Conservation (phyloP, 495 filamentous ascomycete species). For the Bryoglossum gracile region DNA sequence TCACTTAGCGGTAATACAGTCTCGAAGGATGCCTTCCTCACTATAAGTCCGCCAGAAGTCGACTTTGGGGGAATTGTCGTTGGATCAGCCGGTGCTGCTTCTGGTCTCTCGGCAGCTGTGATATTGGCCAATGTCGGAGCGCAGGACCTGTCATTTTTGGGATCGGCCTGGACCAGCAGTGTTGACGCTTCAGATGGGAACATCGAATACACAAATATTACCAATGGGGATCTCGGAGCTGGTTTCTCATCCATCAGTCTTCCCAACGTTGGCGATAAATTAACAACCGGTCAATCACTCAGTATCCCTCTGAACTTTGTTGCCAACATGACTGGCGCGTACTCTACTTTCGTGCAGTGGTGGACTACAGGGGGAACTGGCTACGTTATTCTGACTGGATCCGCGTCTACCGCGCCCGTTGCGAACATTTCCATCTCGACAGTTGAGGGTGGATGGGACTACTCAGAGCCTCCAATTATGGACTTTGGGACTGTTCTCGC, state of each 20-base stretch:
- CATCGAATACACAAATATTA: slow-evolving; percentile 25
- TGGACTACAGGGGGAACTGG: slow-evolving; percentile 28
- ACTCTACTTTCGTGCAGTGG: slow-evolving; percentile 24
- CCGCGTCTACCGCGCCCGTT: slow-evolving; percentile 23
- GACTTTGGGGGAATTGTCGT: slow-evolving; percentile 34
- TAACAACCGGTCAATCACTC: slow-evolving; percentile 24
- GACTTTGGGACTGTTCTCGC: slow-evolving; percentile 29
- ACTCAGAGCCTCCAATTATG: slow-evolving; percentile 16
- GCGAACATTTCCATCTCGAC: slow-evolving; percentile 28
- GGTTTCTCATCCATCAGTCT: slow-evolving; percentile 29
- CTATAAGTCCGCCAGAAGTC: slow-evolving; percentile 26
- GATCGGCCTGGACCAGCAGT: slow-evolving; percentile 27
- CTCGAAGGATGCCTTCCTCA: slow-evolving; percentile 25
- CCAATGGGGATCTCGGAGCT: slow-evolving; percentile 17
- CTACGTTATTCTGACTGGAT: slow-evolving; percentile 26
- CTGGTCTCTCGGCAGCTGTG: slow-evolving; percentile 21
- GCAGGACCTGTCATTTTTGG: slow-evolving; percentile 26
- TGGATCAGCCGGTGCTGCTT: slow-evolving; percentile 19
- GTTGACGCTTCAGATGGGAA: slow-evolving; percentile 15
- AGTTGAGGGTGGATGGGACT: slow-evolving; percentile 27
- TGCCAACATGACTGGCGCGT: slow-evolving; percentile 22
- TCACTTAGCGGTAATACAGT: slow-evolving; percentile 29
- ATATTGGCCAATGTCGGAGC: slow-evolving; percentile 31
- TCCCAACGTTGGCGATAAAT: slow-evolving; percentile 23
- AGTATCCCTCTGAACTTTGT: slow-evolving; percentile 27